phyloP scores from a whole-genome alignment of 331 rosid genomes.

The Quercus lobata region DNA sequence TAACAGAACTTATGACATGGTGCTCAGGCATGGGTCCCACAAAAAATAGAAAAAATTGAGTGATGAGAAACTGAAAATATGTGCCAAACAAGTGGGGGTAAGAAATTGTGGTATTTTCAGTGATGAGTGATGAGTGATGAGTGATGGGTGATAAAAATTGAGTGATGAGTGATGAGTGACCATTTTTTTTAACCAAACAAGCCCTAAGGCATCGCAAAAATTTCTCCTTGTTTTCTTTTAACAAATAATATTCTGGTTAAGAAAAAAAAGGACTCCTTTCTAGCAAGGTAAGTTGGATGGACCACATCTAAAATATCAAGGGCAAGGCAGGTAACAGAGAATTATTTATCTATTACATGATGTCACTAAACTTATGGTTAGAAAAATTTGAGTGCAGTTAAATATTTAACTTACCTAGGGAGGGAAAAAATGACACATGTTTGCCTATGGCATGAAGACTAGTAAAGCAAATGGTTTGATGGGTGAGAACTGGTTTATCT shows the following conservation, averaged over 20 bases:
- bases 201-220: not conserved
- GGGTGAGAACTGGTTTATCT: not conserved
- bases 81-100: too few relatives aligned
- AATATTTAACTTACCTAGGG: not conserved
- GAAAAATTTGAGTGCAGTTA: not conserved
- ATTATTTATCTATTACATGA: not conserved
- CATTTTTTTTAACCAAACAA: too few relatives aligned
- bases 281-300: not conserved
- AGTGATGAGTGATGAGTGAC: too few relatives aligned
- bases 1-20: too few relatives aligned
- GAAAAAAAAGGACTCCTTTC: not conserved
- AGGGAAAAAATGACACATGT: not conserved
- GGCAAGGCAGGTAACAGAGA: not conserved
- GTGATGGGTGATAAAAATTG: too few relatives aligned
- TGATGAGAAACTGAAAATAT: too few relatives aligned
- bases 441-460: not conserved
- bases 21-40: too few relatives aligned
- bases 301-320: not conserved
- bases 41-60: too few relatives aligned
- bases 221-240: not conserved
- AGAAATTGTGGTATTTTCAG: too few relatives aligned
- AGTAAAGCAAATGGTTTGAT: not conserved
- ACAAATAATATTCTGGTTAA: not conserved
- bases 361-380: not conserved
- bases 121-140: too few relatives aligned